Evolutionary conservation across 2,329 filamentous ascomycete genomes (phyloP).

Genomic region (Stachybotrys chlorohalonatus): DNA sequence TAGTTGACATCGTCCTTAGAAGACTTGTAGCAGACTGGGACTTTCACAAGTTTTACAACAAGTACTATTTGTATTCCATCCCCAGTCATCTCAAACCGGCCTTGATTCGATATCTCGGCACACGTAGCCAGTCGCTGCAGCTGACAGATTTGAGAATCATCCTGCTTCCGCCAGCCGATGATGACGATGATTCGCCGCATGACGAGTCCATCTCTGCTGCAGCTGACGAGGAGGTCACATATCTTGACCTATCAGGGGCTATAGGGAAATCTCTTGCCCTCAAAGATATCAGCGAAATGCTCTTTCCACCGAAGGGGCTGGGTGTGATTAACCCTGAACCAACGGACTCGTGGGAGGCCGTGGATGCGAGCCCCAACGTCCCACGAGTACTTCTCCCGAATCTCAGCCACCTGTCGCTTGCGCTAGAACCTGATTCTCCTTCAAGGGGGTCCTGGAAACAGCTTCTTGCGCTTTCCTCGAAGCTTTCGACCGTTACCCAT

Average conservation of each 20-base stretch:
- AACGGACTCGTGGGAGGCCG: slow-evolving; percentile 46
- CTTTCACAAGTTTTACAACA: slow-evolving; percentile 45
- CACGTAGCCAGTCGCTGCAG: slow-evolving; percentile 36
- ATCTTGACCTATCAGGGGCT: slow-evolving; percentile 45
- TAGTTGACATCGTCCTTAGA: slow-evolving; percentile 43
- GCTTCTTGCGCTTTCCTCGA: slow-evolving; percentile 43
- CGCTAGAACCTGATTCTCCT: slow-evolving; percentile 27
- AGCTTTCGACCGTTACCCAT: slow-evolving; percentile 47
- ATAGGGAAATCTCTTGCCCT: slow-evolving; percentile 41
- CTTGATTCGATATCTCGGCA: slow-evolving; percentile 41
- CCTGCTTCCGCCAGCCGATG: slow-evolving; percentile 23
- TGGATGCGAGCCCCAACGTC: slow-evolving; percentile 19
- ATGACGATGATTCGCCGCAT: slow-evolving; percentile 9
- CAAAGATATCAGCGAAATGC: slow-evolving; percentile 41
- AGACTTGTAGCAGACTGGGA: slow-evolving; percentile 45
- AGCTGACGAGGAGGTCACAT: slow-evolving; percentile 29
- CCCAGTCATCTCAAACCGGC: slow-evolving; percentile 43
- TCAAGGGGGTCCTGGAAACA: slow-evolving; percentile 46
- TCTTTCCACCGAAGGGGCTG: slow-evolving; percentile 30
- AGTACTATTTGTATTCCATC: slow-evolving; percentile 45
- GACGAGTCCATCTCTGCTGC: slow-evolving; percentile 9
- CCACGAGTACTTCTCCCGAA: slow-evolving; percentile 39
- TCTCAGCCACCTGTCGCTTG: slow-evolving; percentile 52
- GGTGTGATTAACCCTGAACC: slow-evolving; percentile 15
- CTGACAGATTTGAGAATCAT: slow-evolving; percentile 40